Evolutionary conservation across 177 flowering plant genomes (phyloP).

Genomic region (Vitis hybrid): DNA sequence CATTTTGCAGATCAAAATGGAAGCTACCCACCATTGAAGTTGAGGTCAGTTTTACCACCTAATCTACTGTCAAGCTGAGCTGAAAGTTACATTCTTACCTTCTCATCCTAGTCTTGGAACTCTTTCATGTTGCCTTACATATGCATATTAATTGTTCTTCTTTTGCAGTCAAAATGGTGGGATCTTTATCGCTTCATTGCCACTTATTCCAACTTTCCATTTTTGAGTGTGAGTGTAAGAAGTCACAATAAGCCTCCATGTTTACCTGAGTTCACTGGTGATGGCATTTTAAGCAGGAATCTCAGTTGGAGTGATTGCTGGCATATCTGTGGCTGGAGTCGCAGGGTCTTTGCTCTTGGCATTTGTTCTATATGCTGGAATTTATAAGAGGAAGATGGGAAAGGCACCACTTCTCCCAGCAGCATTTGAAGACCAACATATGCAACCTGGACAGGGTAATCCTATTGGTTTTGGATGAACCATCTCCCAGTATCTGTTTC

Average conservation of each 20-base stretch:
- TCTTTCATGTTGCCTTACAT: not conserved
- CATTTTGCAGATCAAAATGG: conserved; percentile 59
- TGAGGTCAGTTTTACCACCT: conserved; percentile 32
- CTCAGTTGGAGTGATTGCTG: conserved; percentile 38
- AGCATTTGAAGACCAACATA: conserved; percentile 14
- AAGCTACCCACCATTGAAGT: conserved; percentile 32
- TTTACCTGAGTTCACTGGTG: conserved; percentile 3
- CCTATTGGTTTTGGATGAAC: not conserved
- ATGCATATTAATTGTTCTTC: not conserved
- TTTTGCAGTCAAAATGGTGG: conserved; percentile 40
- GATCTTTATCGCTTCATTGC: conserved; percentile 5
- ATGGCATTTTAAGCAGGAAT: conserved; percentile 34
- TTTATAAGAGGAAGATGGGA: conserved; percentile 23
- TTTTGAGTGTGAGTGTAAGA: not conserved
- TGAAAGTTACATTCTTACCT: not conserved
- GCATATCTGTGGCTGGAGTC: conserved; percentile 35
- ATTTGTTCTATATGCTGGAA: conserved; percentile 16
- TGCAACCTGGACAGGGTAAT: conserved; percentile 22
- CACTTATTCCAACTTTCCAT: not conserved
- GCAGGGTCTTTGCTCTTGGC: conserved; percentile 20
- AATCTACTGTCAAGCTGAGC: conserved; percentile 3
- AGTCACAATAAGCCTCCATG: not conserved
- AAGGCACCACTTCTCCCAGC: conserved; percentile 23
- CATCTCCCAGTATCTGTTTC: too few relatives aligned
- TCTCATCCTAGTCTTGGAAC: not conserved